Evolutionary conservation across 129 eudicot genomes (phyloP), one percentile per base, ranked within the genome.

Genomic region (Flaveria sonorensis): DNA sequence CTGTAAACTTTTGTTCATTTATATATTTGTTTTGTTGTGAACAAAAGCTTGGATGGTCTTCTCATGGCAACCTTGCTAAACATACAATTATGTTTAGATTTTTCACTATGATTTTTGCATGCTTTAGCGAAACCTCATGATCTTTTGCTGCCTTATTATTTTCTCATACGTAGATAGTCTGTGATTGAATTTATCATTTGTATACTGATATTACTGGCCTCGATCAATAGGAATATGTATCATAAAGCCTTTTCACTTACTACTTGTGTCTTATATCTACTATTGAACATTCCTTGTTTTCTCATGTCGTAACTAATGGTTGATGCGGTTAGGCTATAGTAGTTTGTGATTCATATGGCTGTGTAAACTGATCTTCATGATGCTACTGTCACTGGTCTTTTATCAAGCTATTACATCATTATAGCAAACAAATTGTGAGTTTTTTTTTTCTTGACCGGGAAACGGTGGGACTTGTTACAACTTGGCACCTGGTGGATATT

Each of bases 381-480:
- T 71, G 64, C 63, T 50, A 61, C 67, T 7, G 42, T 1, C 19
- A 24, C 0, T 9, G 4, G 0, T 20, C 10, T 48, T 19, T 13
- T 28, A 36, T 48, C n/a, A 24, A 10, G 23, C 19, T 20, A 30
- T 30, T 52, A 19, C 16, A 64, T n/a, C 18, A 61, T 45, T 61
- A 36, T 75, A 28, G 19, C 19, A 75, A 62, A 47, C 30, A 13
- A 26, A 6, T n/a, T 26, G 16, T 23, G 66, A 65, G 67, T 75
- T 75, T 2, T 36, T 50, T 36, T 50, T 65, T 76, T 76, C 3
- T 6, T 32, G 12, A 63, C 21, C 11, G 63, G 60, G 71, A 26
- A 42, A 28, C 48, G 14, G 32, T 75, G 61, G 47, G 53, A 45
- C 63, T 75, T 75, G 61, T 45, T n/a, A 63, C 48, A 45, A 61